These are phyloP conservation scores for Phaseolus coccineus DNA, from an alignment of 331 rosid species.

Conservation along the genomic window DNA sequence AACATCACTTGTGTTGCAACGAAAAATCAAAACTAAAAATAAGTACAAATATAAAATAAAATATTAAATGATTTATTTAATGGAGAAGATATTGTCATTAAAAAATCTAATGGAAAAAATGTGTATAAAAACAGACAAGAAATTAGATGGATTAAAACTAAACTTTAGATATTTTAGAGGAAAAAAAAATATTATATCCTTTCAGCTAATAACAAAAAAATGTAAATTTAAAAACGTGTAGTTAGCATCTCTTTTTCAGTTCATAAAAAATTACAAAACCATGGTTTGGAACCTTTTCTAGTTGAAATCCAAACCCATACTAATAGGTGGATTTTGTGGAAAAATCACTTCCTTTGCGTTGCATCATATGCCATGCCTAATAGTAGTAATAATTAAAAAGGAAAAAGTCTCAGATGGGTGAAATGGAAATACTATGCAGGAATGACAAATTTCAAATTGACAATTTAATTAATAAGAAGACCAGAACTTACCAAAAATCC, in stretches of 20 bases:
- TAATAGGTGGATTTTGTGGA: neutral
- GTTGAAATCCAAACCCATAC: neutral
- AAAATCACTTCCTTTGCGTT: neutral
- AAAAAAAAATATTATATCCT: too few relatives aligned
- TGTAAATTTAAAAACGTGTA: too few relatives aligned
- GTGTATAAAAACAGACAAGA: too few relatives aligned
- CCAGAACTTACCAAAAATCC: slow-evolving; percentile 75
- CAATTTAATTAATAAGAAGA: neutral
- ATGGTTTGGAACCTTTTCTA: neutral
- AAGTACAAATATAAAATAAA: neutral
- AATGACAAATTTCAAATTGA: neutral
- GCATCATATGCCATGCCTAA: neutral
- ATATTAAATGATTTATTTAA: neutral
- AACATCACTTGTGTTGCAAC: neutral
- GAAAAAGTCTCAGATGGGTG: neutral
- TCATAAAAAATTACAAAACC: too few relatives aligned
- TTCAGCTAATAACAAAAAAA: too few relatives aligned
- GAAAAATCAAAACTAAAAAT: neutral
- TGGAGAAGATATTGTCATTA: neutral
- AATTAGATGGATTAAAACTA: too few relatives aligned
- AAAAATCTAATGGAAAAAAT: neutral
- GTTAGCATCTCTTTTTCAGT: too few relatives aligned
- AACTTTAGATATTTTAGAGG: too few relatives aligned
- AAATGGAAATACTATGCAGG: neutral
- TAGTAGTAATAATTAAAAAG: neutral